Base-by-base conservation (phyloP, 139 green algal genomes). In the Coccomyxa sp. region DNA sequence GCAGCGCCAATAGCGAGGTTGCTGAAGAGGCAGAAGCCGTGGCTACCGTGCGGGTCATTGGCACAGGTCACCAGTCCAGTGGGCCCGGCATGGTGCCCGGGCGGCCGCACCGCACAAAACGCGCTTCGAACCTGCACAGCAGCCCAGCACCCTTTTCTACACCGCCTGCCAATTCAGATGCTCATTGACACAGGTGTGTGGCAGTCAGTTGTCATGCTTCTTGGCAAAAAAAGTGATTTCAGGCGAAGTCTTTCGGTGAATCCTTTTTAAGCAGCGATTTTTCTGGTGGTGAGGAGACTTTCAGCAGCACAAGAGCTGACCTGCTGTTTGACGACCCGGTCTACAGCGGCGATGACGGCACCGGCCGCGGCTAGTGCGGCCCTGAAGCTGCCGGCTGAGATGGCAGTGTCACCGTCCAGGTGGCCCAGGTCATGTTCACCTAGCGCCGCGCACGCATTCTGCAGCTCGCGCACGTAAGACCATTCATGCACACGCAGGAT, bases 21-120 rank as follows among this genome's bases (percentile, higher is more conserved):
- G 90, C 95, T 97, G 30, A 98, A 88, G 79, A 98, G 89, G 92
- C 96, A 98, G 89, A 98, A 98, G 80, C 96, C 96, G 85, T 97
- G 94, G 82, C 87, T 94, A 81, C 88, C 88, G 51, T 82, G 82
- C 7, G 89, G 87, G 75, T 93, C 91, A 76, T 83, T 87, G 13
- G 58, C 68, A 30, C 82, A 85, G 77, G 84, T 83, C 23, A 97
- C 93, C 25, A 93, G 88, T 27, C 95, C 95, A 9, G 81, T 78
- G 12, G 93, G 93, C 0, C 94, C 94, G 0, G 95, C 93, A 83
- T 98, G 95, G 88, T 98, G 95, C 38, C 95, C 95, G 0, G 96
- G 96, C 0, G 96, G 96, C 0, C 96, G 86, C 45, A 98, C 93
- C 4, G 92, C 93, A 86, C 94, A 98, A 81, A 98, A 98, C 32